Conservation (phyloP, 768 basidiomycete genomes). For the Lyophyllum semitale region DNA sequence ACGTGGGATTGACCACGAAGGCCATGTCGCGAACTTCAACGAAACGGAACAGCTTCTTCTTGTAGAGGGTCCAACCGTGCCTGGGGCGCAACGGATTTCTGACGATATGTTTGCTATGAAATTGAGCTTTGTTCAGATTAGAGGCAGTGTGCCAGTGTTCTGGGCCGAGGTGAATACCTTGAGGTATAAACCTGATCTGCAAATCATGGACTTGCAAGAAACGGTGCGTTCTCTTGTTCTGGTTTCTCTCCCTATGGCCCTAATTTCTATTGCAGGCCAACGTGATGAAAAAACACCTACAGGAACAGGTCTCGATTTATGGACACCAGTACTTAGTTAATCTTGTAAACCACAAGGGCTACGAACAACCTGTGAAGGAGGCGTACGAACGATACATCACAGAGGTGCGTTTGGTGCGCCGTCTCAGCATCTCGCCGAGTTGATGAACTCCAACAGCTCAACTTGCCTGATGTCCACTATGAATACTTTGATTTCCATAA, state of each 20-base stretch:
- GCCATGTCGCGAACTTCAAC: slow-evolving; percentile 95
- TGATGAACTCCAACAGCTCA: slow-evolving; percentile 41
- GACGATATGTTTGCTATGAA: slow-evolving; percentile 55
- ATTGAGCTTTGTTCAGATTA: slow-evolving; percentile 89
- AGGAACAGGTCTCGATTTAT: slow-evolving; percentile 72
- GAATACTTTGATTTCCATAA: slow-evolving; percentile 97
- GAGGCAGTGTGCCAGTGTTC: slow-evolving; percentile 92
- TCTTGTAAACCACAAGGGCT: slow-evolving; percentile 90
- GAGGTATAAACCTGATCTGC: slow-evolving; percentile 94
- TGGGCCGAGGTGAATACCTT: slow-evolving; percentile 97
- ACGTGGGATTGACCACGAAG: slow-evolving; percentile 86
- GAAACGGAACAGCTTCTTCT: slow-evolving; percentile 95
- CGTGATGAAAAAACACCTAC: slow-evolving; percentile 73
- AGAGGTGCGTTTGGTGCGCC: slow-evolving; percentile 43
- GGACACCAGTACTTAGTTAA: slow-evolving; percentile 83
- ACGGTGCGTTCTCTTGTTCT: slow-evolving; percentile 53
- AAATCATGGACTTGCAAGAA: slow-evolving; percentile 90
- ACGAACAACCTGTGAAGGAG: slow-evolving; percentile 94
- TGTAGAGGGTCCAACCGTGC: slow-evolving; percentile 57
- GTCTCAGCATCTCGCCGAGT: slow-evolving; percentile 1
- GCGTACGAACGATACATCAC: slow-evolving; percentile 82
- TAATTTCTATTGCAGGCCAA: slow-evolving; percentile 48
- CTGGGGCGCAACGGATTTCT: slow-evolving; percentile 36
- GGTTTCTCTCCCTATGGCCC: background rate
- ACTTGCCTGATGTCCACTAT: slow-evolving; percentile 74